Evolutionary conservation across 1,284 basidiomycete genomes (phyloP).

Genomic region (Moesziomyces antarcticus): DNA sequence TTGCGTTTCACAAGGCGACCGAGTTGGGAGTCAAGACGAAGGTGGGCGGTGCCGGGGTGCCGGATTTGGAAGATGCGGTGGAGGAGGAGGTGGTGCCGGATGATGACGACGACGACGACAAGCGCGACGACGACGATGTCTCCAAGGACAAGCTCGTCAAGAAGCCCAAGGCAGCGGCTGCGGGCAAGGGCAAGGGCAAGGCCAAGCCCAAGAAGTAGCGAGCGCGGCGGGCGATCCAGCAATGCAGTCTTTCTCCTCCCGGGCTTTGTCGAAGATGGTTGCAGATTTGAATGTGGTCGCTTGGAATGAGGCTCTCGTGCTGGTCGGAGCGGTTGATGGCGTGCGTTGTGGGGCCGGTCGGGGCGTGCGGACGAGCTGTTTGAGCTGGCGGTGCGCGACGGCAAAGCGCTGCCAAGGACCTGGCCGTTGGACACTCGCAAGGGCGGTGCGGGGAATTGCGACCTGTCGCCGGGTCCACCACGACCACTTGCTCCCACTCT

Average conservation of each 20-base stretch:
- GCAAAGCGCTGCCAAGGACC: too few relatives aligned
- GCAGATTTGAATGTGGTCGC: too few relatives aligned
- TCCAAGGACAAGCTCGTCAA: conserved; percentile 74
- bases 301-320: too few relatives aligned
- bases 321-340: too few relatives aligned
- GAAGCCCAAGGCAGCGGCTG: conserved; percentile 69
- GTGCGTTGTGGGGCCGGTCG: too few relatives aligned
- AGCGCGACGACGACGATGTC: conserved; percentile 60
- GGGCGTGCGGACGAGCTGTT: too few relatives aligned
- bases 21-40: conserved; percentile 39
- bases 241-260: neutral
- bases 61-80: conserved; percentile 59
- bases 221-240: neutral
- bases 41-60: conserved; percentile 34
- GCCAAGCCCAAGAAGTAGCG: conserved; percentile 15
- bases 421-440: too few relatives aligned
- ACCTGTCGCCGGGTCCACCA: too few relatives aligned
- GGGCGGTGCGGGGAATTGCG: too few relatives aligned
- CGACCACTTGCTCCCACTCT: too few relatives aligned
- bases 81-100: conserved; percentile 67
- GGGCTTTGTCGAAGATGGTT: neutral
- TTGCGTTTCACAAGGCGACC: conserved; percentile 55
- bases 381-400: too few relatives aligned
- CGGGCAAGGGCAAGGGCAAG: conserved; percentile 16
- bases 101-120: conserved; percentile 32